Base-by-base conservation (phyloP, 768 basidiomycete species). In the Mycena galopus region DNA sequence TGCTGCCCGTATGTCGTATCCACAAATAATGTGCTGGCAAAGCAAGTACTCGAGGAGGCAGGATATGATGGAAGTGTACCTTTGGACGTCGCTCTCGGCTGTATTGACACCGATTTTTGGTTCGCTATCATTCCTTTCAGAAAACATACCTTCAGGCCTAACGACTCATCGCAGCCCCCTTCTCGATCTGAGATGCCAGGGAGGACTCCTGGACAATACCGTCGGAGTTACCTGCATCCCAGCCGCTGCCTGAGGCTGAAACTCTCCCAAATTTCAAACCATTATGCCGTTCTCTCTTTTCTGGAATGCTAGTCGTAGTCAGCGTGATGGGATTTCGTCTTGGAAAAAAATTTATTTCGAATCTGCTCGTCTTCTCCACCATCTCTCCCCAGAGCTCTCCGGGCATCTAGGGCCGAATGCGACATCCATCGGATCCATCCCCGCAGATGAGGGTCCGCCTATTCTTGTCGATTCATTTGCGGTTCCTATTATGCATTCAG, bases 291-390 rank as follows among this genome's bases (percentile, higher is more conserved):
- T 25, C 47, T 50, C 51, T 53, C 25, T 23, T 30, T 56, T 56
- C 55, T 56, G 30, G 30, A 56, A 56, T 56, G 55, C 29, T 56
- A 32, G 55, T n/a, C 55, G 32, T 29, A 30, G 32, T 56, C 16
- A 56, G 55, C n/a, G n/a, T n/a, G n/a, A n/a, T 56, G 30, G 55
- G 55, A 32, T 56, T 56, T 56, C 53, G 53, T 56, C 29, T 32
- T 30, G 53, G 30, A 56, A 29, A 16, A 56, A 32, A 56, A 23
- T 56, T 55, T 55, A 55, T 55, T 55, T 55, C 29, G 16, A 55
- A n/a, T 56, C 29, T 56, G 29, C 19, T 56, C 30, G 30, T 56
- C 55, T 17, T 56, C 55, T 56, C 17, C 55, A 56, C 55, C 21
- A 56, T 56, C 55, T 56, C n/a, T n/a, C n/a, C n/a, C n/a, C n/a